Base-by-base conservation (phyloP, 192 early-diverging fungal species). In the Coemansia sp. region DNA sequence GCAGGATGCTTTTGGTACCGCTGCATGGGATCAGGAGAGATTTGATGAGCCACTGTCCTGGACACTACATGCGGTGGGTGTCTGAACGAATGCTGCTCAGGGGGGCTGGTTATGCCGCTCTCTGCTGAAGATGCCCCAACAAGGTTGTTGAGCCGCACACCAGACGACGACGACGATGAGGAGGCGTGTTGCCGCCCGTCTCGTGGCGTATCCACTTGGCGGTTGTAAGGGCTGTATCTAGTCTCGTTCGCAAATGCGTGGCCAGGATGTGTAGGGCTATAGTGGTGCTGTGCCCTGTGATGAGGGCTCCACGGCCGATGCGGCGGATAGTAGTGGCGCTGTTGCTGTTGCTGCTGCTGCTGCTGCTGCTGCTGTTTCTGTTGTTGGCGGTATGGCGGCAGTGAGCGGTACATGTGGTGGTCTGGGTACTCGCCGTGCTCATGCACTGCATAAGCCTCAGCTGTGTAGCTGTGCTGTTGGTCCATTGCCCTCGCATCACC, bases 251-350 rank as follows among this genome's bases (percentile, higher is more conserved):
- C 30, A 64, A 71, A 71, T 2, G 60, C 62, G 20, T 62, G 61
- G 7, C 69, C 59, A 1, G 68, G 35, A 18, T 74, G 72, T 13
- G 72, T 65, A 7, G 78, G 66, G 51, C 58, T 71, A 34, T 63
- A 73, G 48, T 68, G 71, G 59, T 62, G 67, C 60, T 79, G 76
- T 3, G 64, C 26, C 43, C 78, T 72, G 29, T 61, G 78, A 48
- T 80, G 78, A n/a, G 78, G 78, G 52, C 77, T 79, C 77, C 77
- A 79, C 12, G 78, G 72, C 33, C 71, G 71, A 35, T 71, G 72
- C 65, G 64, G 72, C 0, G 45, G 35, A 56, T 61, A 72, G 29
- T 72, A 63, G 29, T 66, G 57, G 13, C 58, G 70, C n/a, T 56
- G 67, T 31, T 61, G 67, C 8, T 45, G 59, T 21, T 52, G 66